A percentile compares a stretch with the other conserved stretches of the same genome.
These are phyloP conservation scores for Aspergillus conjunctus DNA, from an alignment of 495 filamentous ascomycete genomes.

Conservation along the genomic window DNA sequence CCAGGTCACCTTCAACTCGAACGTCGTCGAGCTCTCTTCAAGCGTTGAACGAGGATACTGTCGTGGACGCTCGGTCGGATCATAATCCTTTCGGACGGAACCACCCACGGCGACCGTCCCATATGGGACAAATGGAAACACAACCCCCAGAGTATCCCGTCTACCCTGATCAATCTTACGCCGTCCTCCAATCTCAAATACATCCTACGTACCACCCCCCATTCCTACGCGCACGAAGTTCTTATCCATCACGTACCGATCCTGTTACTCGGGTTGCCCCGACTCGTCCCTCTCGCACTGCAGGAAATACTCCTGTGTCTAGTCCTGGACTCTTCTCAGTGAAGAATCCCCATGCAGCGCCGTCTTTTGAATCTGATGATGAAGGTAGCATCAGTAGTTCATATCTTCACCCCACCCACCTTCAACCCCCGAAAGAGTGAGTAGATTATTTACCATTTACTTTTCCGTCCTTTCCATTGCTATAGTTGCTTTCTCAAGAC, in stretches of 20 bases:
- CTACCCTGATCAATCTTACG: slow-evolving; percentile 58
- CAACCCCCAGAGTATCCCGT: slow-evolving; percentile 45
- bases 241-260: slow-evolving; percentile 44
- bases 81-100: slow-evolving; percentile 30
- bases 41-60: slow-evolving; percentile 47
- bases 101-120: slow-evolving; percentile 33
- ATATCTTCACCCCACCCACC: slow-evolving; percentile 64
- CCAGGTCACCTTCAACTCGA: slow-evolving; percentile 44
- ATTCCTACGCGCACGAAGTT: slow-evolving; percentile 42
- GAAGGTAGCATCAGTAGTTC: slow-evolving; percentile 52
- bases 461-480: background rate
- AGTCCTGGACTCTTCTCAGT: slow-evolving; percentile 67
- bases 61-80: slow-evolving; percentile 47
- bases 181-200: slow-evolving; percentile 50
- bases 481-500: too few relatives aligned
- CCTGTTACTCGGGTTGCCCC: slow-evolving; percentile 32
- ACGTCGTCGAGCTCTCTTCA: slow-evolving; percentile 52
- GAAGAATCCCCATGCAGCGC: slow-evolving; percentile 48
- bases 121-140: slow-evolving; percentile 31
- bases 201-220: slow-evolving; percentile 50
- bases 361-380: slow-evolving; percentile 51
- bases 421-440: slow-evolving; percentile 65
- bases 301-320: slow-evolving; percentile 66
- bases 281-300: slow-evolving; percentile 47
- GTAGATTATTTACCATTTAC: slow-evolving; percentile 20